phyloP scores from a whole-genome alignment of 352 stramenopile species.

The Phytophthora hibernalis region DNA sequence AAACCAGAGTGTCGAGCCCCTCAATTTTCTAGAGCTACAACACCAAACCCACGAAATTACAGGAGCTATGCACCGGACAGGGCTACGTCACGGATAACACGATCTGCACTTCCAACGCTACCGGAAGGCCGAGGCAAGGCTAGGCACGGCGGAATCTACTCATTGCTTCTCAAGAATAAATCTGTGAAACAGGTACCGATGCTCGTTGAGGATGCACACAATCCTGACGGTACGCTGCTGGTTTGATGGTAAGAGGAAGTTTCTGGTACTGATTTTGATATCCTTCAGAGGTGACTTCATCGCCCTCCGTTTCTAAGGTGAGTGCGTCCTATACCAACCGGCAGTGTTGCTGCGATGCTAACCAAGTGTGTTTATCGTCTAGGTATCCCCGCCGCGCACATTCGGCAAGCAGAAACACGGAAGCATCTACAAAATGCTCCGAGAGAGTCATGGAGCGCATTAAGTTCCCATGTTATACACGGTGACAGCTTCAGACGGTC shows the following conservation, averaged over 20 bases:
- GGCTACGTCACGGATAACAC: constrained; percentile 22
- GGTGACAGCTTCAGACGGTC: neutral
- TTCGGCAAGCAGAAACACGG: constrained; percentile 63
- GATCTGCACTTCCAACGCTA: constrained; percentile 23
- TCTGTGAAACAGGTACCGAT: constrained; percentile 51
- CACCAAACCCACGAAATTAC: constrained; percentile 33
- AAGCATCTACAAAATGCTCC: constrained; percentile 78
- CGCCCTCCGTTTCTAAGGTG: constrained; percentile 30
- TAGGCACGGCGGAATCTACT: constrained; percentile 84
- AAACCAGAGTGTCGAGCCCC: constrained; percentile 25
- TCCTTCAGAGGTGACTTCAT: constrained; percentile 7
- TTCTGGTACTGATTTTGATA: constrained; percentile 3
- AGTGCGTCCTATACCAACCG: neutral
- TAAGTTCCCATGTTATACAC: constrained; percentile 8
- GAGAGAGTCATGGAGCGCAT: constrained; percentile 22
- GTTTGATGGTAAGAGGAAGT: neutral
- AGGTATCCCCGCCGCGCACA: constrained; percentile 43
- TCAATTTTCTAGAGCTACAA: constrained; percentile 21
- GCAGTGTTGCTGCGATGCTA: neutral
- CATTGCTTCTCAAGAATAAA: constrained; percentile 74
- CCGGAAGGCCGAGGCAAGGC: constrained; percentile 56
- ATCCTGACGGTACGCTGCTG: constrained; percentile 15
- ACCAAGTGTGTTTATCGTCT: constrained; percentile 4
- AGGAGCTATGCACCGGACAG: constrained; percentile 23
- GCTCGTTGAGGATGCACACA: constrained; percentile 62